Base-by-base conservation (phyloP, 176 grass and related monocot genomes). In the Aegilops bicornis region DNA sequence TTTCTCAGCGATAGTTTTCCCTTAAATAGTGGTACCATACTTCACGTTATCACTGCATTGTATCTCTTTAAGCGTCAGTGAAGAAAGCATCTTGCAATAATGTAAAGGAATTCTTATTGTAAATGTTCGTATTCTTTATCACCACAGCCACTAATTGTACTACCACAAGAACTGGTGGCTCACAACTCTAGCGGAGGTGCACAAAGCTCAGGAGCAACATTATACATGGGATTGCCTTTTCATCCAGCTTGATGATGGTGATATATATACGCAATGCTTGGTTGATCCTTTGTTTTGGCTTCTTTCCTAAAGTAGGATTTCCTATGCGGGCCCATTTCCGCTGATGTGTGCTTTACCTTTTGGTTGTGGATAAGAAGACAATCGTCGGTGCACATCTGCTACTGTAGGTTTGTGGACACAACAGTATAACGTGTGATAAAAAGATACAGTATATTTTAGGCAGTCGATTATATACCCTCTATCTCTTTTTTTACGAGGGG, bases 351-450 rank as follows among this genome's bases (percentile, higher is more conserved):
- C 45, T 77, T 56, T 77, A 12, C 29, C 74, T 56, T 77, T 32
- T 33, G 47, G 50, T 32, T 54, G 16, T 77, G 27, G 73, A 77
- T 77, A 77, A 77, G 73, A 77, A 77, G 27, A 77, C 20, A 54
- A 32, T 72, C 69, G 69, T n/a, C 10, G 8, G 69, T 72, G 69
- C 37, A 72, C 69, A 70, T 72, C 22, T 72, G 20, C 4, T 40
- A 39, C 31, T n/a, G 22, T 23, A 71, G 19, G 35, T 52, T 31
- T 10, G 27, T 76, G 42, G 23, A 60, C 56, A n/a, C 19, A n/a
- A n/a, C 7, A 60, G 7, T 60, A 60, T 60, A 60, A 20, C 7
- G 20, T n/a, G 7, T 60, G 19, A 60, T 60, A 60, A 60, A 22
- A 17, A 15, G 14, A 48, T 15, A 48, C 45, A 54, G 16, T 1